Evolutionary conservation across 768 basidiomycete genomes (phyloP).

Genomic region (Daedaleopsis nitida): DNA sequence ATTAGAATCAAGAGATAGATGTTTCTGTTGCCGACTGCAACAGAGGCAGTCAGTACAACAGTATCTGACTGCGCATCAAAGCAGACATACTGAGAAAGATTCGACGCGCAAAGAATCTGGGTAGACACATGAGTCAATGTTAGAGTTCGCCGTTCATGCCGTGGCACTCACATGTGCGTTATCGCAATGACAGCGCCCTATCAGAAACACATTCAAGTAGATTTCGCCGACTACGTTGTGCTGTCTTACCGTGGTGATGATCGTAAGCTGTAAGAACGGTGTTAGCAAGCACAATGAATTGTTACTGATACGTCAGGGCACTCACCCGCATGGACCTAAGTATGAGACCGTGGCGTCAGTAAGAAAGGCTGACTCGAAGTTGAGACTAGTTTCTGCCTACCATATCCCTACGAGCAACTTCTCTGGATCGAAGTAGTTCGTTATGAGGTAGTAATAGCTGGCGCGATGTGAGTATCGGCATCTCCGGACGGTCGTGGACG

Average conservation of each 20-base stretch:
- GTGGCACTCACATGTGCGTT: background rate
- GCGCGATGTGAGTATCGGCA: background rate
- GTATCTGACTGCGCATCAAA: background rate
- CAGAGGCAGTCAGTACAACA: background rate
- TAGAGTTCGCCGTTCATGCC: background rate
- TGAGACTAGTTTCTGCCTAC: background rate
- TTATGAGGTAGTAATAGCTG: conserved; percentile 7
- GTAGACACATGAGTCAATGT: background rate
- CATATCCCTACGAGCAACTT: background rate
- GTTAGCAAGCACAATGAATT: background rate
- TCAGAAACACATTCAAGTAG: background rate
- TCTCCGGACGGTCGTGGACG: background rate
- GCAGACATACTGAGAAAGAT: background rate
- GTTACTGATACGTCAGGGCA: background rate
- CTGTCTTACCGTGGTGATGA: background rate
- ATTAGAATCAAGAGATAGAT: background rate
- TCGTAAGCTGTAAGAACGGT: background rate
- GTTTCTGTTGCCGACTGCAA: conserved; percentile 1
- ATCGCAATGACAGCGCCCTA: background rate
- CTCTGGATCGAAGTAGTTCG: background rate
- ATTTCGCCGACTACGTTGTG: background rate
- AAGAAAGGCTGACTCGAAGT: background rate
- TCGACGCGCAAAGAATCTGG: background rate
- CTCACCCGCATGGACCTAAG: background rate
- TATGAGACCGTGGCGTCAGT: background rate